A percentile compares a stretch with the other conserved stretches of the same genome.
Evolutionary conservation across 805 yeast species (phyloP).

Genomic region (Yarrowia deformans): DNA sequence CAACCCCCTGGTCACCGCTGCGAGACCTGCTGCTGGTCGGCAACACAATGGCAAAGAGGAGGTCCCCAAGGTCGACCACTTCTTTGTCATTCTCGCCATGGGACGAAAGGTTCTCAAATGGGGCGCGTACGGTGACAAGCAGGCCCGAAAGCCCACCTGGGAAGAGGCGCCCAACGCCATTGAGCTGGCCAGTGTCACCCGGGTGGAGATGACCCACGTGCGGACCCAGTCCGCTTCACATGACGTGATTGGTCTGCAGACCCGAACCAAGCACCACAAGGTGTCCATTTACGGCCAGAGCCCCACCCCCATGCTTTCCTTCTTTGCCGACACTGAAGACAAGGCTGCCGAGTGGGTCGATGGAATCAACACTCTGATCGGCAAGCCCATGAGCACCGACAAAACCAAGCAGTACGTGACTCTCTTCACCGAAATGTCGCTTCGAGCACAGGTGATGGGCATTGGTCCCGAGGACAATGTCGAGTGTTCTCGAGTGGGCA

Average conservation of each 20-base stretch:
- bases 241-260: conserved; percentile 62
- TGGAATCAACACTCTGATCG: conserved; percentile 66
- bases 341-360: conserved; percentile 78
- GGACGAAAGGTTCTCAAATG: conserved; percentile 67
- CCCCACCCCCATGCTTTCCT: conserved; percentile 55
- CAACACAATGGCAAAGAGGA: too few species aligned
- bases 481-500: conserved; percentile 29
- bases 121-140: conserved; percentile 62
- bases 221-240: conserved; percentile 40
- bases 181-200: conserved; percentile 51
- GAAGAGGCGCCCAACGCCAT: conserved; percentile 47
- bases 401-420: conserved; percentile 57
- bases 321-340: conserved; percentile 74
- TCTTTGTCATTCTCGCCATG: conserved; percentile 71
- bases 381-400: conserved; percentile 52
- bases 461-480: conserved; percentile 48
- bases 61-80: background rate
- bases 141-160: conserved; percentile 60
- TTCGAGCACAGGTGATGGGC: conserved; percentile 59
- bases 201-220: conserved; percentile 58
- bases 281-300: conserved; percentile 58
- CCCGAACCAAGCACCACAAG: conserved; percentile 64
- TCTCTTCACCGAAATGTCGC: conserved; percentile 56
- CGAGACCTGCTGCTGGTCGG: too few species aligned
- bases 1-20: conserved; percentile 17